Conservation (phyloP, 192 early-diverging fungal species). For the Thamnidium elegans region DNA sequence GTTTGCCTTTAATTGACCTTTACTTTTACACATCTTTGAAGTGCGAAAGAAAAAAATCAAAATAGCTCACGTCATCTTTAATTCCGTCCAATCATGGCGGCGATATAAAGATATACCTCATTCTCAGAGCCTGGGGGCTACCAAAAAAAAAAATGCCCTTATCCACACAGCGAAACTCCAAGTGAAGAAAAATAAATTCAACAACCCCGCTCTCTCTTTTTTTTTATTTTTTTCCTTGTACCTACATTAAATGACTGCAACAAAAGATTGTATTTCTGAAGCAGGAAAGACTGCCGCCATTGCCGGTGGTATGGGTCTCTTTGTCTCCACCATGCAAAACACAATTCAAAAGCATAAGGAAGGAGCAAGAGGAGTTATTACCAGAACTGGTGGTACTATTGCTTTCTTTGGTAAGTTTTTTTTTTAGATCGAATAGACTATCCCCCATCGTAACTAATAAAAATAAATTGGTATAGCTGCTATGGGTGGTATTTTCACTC, state of each 20-base stretch:
- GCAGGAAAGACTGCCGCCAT: constrained; percentile 46
- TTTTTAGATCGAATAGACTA: neutral
- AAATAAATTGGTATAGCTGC: constrained; percentile 48
- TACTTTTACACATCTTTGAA: too few species aligned
- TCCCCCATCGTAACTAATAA: neutral
- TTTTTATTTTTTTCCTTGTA: constrained; percentile 3
- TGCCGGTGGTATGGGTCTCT: constrained; percentile 62
- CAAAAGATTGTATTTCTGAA: constrained; percentile 45
- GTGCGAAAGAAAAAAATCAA: too few species aligned
- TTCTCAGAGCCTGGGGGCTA: too few species aligned
- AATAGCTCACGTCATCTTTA: too few species aligned
- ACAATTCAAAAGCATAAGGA: constrained; percentile 49
- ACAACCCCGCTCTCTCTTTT: constrained; percentile 2
- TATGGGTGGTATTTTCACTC: constrained; percentile 77
- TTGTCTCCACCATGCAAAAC: constrained; percentile 69
- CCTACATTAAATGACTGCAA: constrained; percentile 27
- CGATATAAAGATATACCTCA: too few species aligned
- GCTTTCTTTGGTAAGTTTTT: constrained; percentile 62
- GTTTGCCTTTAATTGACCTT: too few species aligned
- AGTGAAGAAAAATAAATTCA: too few species aligned
- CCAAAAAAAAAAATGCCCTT: too few species aligned
- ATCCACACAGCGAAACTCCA: too few species aligned
- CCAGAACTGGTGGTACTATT: constrained; percentile 62
- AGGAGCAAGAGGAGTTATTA: constrained; percentile 55
- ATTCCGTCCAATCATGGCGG: too few species aligned